Evolutionary conservation across 768 basidiomycete species (phyloP), one percentile per base, ranked within the genome.

Genomic region (Tricholoma saponaceum): DNA sequence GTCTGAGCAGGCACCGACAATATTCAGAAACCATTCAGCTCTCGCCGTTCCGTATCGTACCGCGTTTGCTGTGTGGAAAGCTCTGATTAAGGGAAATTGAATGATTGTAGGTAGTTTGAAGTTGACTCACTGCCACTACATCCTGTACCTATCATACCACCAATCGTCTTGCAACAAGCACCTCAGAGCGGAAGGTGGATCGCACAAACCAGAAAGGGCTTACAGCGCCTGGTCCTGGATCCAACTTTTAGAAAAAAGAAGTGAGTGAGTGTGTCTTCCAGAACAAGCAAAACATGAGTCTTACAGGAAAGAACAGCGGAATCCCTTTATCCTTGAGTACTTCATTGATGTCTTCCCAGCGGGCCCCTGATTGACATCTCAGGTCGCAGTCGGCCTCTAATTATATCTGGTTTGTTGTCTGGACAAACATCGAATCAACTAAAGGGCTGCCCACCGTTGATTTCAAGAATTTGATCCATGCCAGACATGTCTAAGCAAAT

Each of bases 41-140:
- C 86, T 89, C 5, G 92, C 92, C 13, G 92, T 94, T 52, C 91
- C 93, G 69, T 93, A 95, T 59, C 90, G 77, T 8, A 91, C 89
- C 18, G 90, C 88, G 65, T 90, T 90, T 16, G 89, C 89, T 89
- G 33, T 25, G 7, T 46, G 53, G 23, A 33, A 43, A 25, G 25
- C 1, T 51, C 44, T n/a, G 26, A 28, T n/a, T 28, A 30, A 30
- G 25, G 12, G n/a, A 50, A 2, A 18, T 9, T 7, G 16, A 30
- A 30, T n/a, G 18, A 28, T 50, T n/a, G 18, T 18, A 50, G n/a
- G 3, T 26, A 22, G 60, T 58, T 39, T 13, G 26, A 22, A 43
- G 22, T 54, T 35, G 64, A 78, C 82, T 79, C 72, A 82, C 92
- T 93, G 52, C 91, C 92, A 51, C 84, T 87, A 65, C 91, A 94